Evolutionary conservation across 345 rosid species (phyloP), one percentile per base, ranked within the genome.

Genomic region (Moringa oleifera): DNA sequence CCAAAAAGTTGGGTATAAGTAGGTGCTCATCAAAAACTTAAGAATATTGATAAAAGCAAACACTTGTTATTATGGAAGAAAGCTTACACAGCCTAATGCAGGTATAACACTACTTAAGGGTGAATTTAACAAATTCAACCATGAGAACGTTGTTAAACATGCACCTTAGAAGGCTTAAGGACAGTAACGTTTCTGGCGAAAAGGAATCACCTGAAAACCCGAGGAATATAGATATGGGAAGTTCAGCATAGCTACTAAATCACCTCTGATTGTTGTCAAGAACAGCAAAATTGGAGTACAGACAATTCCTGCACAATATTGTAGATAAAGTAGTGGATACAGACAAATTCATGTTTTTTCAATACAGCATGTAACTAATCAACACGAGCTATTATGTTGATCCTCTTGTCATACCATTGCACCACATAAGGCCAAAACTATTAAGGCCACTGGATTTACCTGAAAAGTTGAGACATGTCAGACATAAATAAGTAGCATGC

Each of bases 341-440:
- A 56, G 67, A 55, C 19, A 33, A 61, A 46, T 49, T 61, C 28
- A 13, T 25, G 7, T 16, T 0, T 58, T 51, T 25, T 17, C 8
- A 50, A 20, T 7, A 15, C 1, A 41, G 46, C 50, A 45, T 24
- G 41, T 18, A 18, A 28, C 54, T 51, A 45, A 37, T 17, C 20
- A 8, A 28, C 18, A 20, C 1, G 23, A 24, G 51, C 49, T 31
- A 59, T 6, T 16, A 23, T 41, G 18, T 18, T 31, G 17, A 31
- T 28, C 52, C 23, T 57, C 41, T 37, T 11, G 57, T 57, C 70
- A 65, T 74, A 84, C 89, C 89, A 61, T 81, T 84, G 74, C 86
- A 84, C 89, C 86, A 81, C 84, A 84, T 84, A 36, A 84, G 86
- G 20, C 84, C 89, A 71, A 84, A 84, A 75, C 80, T 84, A 62